Evolutionary conservation across 371 early-diverging fungal species (phyloP).

Genomic region (Apophysomyces variabilis): DNA sequence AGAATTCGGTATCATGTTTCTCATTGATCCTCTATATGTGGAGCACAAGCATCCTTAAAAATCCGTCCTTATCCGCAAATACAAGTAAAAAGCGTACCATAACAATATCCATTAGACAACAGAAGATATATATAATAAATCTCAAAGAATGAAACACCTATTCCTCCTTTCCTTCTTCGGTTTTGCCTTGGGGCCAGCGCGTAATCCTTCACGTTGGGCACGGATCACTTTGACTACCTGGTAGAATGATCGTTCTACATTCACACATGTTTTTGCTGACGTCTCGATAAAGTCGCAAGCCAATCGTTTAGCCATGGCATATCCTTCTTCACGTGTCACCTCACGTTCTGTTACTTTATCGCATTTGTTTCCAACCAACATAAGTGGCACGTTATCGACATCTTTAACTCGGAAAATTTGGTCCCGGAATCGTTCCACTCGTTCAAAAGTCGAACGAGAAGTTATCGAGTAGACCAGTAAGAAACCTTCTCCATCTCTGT

Average conservation of each 20-base stretch:
- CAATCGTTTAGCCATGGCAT: constrained; percentile 67
- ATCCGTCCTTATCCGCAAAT: too few relatives aligned
- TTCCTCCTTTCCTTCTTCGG: constrained; percentile 23
- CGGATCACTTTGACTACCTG: constrained; percentile 59
- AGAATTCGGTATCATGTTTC: too few relatives aligned
- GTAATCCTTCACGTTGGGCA: constrained; percentile 23
- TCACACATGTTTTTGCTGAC: constrained; percentile 79
- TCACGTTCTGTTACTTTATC: constrained; percentile 80
- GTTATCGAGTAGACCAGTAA: constrained; percentile 87
- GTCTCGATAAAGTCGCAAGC: constrained; percentile 77
- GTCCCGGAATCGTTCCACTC: constrained; percentile 76
- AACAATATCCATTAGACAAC: constrained; percentile 14
- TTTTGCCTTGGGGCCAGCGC: constrained; percentile 18
- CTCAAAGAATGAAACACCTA: constrained; percentile 26
- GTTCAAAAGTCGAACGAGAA: constrained; percentile 81
- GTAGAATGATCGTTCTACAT: constrained; percentile 72
- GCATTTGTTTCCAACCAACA: constrained; percentile 92
- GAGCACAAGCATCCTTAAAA: too few relatives aligned
- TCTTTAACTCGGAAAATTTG: constrained; percentile 87
- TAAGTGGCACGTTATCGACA: constrained; percentile 78
- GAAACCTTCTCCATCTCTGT: constrained; percentile 88
- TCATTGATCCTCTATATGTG: too few relatives aligned
- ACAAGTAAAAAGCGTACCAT: not conserved
- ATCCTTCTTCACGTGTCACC: constrained; percentile 78
- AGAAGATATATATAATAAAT: constrained; percentile 8